Base-by-base conservation (phyloP, 768 basidiomycete genomes). In the Amylocystis lapponica region DNA sequence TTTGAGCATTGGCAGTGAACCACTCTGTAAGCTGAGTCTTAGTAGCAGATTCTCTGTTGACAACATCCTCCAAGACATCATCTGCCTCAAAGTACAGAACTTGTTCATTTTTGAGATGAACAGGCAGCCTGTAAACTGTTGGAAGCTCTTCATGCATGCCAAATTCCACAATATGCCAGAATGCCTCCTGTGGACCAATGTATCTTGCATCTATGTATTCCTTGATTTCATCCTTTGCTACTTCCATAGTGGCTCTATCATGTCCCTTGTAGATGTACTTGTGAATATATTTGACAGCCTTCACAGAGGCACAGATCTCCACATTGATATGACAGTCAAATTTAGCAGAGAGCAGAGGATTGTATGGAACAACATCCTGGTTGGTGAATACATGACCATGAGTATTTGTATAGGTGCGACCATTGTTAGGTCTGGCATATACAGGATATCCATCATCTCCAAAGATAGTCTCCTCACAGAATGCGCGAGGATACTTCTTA, bases 181-280 rank as follows among this genome's bases (percentile, higher is more conserved):
- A 29, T 19, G 66, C 64, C 26, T 75, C 70, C 14, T 54, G 43
- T 5, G 64, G 47, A 34, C 56, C 52, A 36, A 74, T 51, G 47
- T 75, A 78, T 1, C 65, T 55, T 2, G 57, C 58, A 43, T 71
- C 64, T 1, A 71, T 26, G 34, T 60, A 70, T 1, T 22, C 19
- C 33, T 56, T 48, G 30, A 74, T 53, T 50, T 74, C 67, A 55
- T 74, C 59, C 0, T 13, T 16, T 7, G 46, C 30, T 23, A 69
- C 38, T 45, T 66, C 58, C 25, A 73, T 12, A 1, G 69, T 67
- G 1, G 62, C 60, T 8, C 58, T 51, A 49, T 78, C 72, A 45
- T 48, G 49, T 7, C 77, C 74, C 49, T 78, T 79, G 56, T 74
- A 63, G 16, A 75, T 57, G 51, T 76, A 76, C 51, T 76, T 76